A percentile compares a stretch with the other conserved stretches of the same genome.
Conservation (phyloP, 2,329 filamentous ascomycete genomes). For the Hypoxylon sp. region DNA sequence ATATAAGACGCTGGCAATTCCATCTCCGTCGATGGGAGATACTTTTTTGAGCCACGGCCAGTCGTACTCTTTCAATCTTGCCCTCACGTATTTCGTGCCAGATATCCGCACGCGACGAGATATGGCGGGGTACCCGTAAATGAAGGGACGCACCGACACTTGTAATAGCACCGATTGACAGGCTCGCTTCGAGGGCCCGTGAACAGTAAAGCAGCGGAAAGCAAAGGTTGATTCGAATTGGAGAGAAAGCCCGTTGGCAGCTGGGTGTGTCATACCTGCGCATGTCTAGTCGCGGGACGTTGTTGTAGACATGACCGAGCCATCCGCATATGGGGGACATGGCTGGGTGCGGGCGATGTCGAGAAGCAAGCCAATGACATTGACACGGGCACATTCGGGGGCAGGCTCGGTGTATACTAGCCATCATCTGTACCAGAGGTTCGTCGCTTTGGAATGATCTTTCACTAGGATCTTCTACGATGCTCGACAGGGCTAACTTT, state of each 20-base stretch:
- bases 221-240: constrained; percentile 10
- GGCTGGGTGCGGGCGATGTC: not conserved
- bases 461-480: not conserved
- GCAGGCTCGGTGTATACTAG: constrained; percentile 7
- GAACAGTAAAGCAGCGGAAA: constrained; percentile 20
- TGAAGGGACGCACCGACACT: constrained; percentile 22
- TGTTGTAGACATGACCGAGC: constrained; percentile 19
- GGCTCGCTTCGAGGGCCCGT: constrained; percentile 11
- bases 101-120: not conserved
- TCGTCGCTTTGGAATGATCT: not conserved
- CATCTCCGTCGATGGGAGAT: constrained; percentile 7
- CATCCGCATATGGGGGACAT: constrained; percentile 14
- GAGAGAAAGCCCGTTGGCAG: constrained; percentile 12
- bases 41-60: not conserved
- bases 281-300: not conserved
- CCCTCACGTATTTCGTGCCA: not conserved
- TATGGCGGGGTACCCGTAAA: constrained; percentile 1
- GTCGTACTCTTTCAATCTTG: not conserved
- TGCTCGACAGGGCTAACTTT: not conserved
- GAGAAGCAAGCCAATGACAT: constrained; percentile 15
- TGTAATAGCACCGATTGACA: constrained; percentile 5
- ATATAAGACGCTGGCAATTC: not conserved
- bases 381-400: constrained; percentile 14
- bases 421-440: constrained; percentile 8
- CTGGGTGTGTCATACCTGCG: constrained; percentile 6